A percentile compares a stretch with the other conserved stretches of the same genome.
phyloP scores from a whole-genome alignment of 2,329 filamentous ascomycete genomes.

The Nannizziopsis barbatae region DNA sequence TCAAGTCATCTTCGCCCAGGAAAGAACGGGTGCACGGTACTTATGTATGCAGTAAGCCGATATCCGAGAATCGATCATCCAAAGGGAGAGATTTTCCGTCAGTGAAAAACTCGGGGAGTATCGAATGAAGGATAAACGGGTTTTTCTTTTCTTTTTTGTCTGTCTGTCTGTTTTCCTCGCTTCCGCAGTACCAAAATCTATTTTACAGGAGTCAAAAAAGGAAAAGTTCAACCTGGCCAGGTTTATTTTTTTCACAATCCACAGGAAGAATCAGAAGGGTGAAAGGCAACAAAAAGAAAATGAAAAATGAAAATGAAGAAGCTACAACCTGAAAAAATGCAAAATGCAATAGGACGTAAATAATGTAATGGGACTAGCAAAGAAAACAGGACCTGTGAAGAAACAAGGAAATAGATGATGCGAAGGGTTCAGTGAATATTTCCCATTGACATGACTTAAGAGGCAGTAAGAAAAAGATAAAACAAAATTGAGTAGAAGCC shows the following conservation, averaged over 20 bases:
- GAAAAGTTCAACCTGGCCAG: conserved; percentile 12
- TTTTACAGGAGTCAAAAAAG: conserved; percentile 23
- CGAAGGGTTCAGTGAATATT: conserved; percentile 1
- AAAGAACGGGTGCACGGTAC: no score
- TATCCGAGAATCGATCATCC: no score
- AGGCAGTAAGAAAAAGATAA: neutral
- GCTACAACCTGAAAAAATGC: neutral
- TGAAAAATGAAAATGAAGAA: conserved; percentile 8
- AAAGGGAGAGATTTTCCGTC: no score
- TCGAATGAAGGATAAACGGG: no score
- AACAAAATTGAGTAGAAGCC: neutral
- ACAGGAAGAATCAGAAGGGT: conserved; percentile 18
- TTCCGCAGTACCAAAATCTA: conserved; percentile 19
- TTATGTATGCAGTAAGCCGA: no score
- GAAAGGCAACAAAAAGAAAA: conserved; percentile 13
- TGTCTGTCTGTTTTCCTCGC: neutral
- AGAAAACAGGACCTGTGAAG: neutral
- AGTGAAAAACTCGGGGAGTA: no score
- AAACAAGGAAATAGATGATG: conserved; percentile 15
- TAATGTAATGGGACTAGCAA: conserved; percentile 14
- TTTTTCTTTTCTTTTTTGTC: no score
- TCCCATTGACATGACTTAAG: no score
- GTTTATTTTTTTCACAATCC: conserved; percentile 3
- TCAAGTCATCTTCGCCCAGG: no score
- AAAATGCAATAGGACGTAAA: conserved; percentile 13